Evolutionary conservation across 2,329 filamentous ascomycete species (phyloP), one percentile per base, ranked within the genome.

Genomic region (Trichoderma cornu-damae): DNA sequence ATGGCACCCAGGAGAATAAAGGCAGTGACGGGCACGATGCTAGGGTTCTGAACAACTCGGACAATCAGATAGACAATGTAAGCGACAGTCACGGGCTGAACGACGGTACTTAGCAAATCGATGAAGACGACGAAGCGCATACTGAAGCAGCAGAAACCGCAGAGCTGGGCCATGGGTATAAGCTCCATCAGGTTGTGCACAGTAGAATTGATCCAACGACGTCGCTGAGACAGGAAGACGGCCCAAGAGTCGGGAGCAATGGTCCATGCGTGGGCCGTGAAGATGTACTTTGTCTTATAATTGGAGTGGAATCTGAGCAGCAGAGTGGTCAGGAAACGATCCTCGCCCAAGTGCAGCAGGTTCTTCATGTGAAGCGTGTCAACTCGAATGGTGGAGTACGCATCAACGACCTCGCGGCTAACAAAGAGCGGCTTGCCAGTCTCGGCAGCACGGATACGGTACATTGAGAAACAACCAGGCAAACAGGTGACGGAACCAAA

Each of bases 291-390:
- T 57, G 94, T 97, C 86, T 96, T 97, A 80, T 94, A 97, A 78
- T 89, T 89, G 66, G 86, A 81, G 73, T 97, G 94, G 70, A 86
- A 85, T 76, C 96, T 97, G 70, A 97, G 81, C 6, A 99, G 86
- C 28, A 99, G 79, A 0, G 94, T 99, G 1, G 94, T 99, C 63
- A 99, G 76, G 72, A 95, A 99, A 74, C 94, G 89, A 86, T 99
- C 94, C 72, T 99, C 94, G 76, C 94, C 94, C 14, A 99, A 81
- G 68, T 97, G 94, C 60, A 99, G 80, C 69, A 99, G 75, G 70
- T 99, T 99, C 83, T 99, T 99, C 88, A 96, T 96, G 75, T 99
- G 94, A 32, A 99, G 82, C 0, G 94, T 99, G 69, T 99, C 94
- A 61, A 99, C 94, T 62, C 94, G 92, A 66, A 96, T 96, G 57